phyloP scores from a whole-genome alignment of 805 yeast genomes.

The Phaffomyces opuntiae region DNA sequence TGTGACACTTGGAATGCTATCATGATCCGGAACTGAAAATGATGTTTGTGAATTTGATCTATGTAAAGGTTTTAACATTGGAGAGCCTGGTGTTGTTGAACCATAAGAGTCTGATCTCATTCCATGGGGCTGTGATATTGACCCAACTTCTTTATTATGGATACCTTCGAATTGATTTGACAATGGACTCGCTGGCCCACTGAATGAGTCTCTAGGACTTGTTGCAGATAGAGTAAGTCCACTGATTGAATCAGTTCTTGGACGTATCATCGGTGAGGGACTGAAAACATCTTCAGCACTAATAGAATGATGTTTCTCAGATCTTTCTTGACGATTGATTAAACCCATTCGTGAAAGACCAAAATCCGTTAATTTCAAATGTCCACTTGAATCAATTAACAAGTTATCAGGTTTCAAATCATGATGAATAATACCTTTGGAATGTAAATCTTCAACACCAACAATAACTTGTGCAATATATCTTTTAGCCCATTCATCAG shows the following conservation, averaged over 20 bases:
- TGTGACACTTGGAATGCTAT: conserved; percentile 12
- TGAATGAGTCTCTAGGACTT: conserved; percentile 9
- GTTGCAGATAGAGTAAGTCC: conserved; percentile 14
- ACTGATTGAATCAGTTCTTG: conserved; percentile 18
- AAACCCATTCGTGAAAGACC: conserved; percentile 90
- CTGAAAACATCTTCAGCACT: conserved; percentile 17
- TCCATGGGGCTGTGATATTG: conserved; percentile 5
- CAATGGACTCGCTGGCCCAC: conserved; percentile 23
- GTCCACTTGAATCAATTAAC: conserved; percentile 80
- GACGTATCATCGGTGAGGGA: conserved; percentile 9
- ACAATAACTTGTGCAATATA: conserved; percentile 87
- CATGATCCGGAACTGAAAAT: conserved; percentile 48
- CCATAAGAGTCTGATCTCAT: conserved; percentile 15
- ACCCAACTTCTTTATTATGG: conserved; percentile 7
- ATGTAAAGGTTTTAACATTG: conserved; percentile 40
- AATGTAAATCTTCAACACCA: conserved; percentile 86
- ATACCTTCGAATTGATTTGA: conserved; percentile 24
- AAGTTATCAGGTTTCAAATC: conserved; percentile 94
- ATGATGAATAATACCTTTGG: conserved; percentile 85
- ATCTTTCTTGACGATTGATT: conserved; percentile 62
- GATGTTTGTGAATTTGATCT: conserved; percentile 52
- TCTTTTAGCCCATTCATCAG: conserved; percentile 79
- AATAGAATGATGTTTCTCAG: not conserved
- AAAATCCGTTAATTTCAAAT: conserved; percentile 88
- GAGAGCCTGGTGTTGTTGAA: conserved; percentile 31